phyloP scores from a whole-genome alignment of 306 rosid genomes.

The Casuarina cunninghamiana region DNA sequence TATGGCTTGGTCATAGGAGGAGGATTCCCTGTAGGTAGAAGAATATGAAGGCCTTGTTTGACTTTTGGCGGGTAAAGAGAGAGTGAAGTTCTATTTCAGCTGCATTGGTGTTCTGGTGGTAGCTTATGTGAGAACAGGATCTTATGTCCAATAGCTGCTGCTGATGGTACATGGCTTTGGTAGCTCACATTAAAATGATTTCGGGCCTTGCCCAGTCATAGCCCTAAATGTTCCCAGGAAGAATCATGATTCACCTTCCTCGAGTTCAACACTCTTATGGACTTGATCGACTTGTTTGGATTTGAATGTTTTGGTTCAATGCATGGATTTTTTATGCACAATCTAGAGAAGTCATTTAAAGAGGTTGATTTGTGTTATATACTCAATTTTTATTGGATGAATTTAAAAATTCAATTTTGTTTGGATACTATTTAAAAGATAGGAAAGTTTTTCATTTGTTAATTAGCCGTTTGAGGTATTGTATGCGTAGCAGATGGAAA shows the following conservation, averaged over 20 bases:
- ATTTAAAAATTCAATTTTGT: too few species aligned
- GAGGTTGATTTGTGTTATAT: neutral
- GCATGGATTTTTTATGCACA: neutral
- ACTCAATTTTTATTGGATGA: too few species aligned
- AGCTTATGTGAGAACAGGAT: neutral
- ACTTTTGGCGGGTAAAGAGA: too few species aligned
- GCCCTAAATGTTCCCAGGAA: too few species aligned
- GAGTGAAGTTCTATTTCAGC: too few species aligned
- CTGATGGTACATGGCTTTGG: conserved; percentile 1
- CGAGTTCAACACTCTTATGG: neutral
- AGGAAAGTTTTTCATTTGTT: too few species aligned
- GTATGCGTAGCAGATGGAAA: too few species aligned
- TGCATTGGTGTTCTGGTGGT: neutral
- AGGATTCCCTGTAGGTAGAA: too few species aligned
- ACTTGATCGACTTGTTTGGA: neutral
- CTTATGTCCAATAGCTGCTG: neutral
- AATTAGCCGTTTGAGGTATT: too few species aligned
- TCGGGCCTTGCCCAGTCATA: neutral
- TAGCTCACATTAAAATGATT: neutral
- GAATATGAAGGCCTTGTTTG: too few species aligned
- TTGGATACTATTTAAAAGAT: too few species aligned
- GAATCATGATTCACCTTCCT: neutral
- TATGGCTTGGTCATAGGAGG: too few species aligned
- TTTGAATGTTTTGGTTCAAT: neutral
- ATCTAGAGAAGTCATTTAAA: neutral